Evolutionary conservation across 441 rosid genomes (phyloP).

Genomic region (Biscutella laevigata): DNA sequence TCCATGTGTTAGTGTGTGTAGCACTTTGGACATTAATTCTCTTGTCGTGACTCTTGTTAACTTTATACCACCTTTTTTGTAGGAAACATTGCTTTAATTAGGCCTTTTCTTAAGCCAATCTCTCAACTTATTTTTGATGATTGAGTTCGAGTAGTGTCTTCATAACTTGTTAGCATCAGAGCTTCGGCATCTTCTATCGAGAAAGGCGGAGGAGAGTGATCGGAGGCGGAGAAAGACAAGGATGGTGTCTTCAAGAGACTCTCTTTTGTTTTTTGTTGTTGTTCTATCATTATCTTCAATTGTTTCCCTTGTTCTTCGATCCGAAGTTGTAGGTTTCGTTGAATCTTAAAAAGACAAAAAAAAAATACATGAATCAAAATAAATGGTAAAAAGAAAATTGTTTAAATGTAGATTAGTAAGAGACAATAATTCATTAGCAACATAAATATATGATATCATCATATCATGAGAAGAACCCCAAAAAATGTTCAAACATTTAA

Average conservation of each 20-base stretch:
- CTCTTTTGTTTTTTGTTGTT: constrained; percentile 49
- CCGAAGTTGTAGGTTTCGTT: constrained; percentile 56
- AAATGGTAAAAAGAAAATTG: neutral
- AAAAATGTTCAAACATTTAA: neutral
- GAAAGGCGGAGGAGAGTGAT: constrained; percentile 18
- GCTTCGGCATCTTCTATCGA: constrained; percentile 36
- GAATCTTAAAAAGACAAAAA: constrained; percentile 51
- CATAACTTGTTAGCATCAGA: constrained; percentile 35
- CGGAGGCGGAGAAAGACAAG: constrained; percentile 4
- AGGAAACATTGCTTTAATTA: constrained; percentile 21
- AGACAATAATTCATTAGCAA: neutral
- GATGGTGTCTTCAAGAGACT: constrained; percentile 26
- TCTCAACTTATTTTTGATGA: constrained; percentile 56
- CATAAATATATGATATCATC: neutral
- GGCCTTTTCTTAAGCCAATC: constrained; percentile 6
- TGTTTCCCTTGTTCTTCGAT: constrained; percentile 86
- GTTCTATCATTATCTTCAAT: constrained; percentile 68
- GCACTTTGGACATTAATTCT: constrained; percentile 24
- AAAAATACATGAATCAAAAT: neutral
- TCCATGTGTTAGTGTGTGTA: constrained; percentile 19
- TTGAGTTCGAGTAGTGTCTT: too few relatives aligned
- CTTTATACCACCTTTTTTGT: constrained; percentile 19
- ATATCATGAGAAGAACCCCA: neutral
- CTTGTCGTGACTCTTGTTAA: constrained; percentile 22
- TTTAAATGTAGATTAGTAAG: neutral